Base-by-base conservation (phyloP, 352 stramenopile species). In the Poterioochromonas sp. region DNA sequence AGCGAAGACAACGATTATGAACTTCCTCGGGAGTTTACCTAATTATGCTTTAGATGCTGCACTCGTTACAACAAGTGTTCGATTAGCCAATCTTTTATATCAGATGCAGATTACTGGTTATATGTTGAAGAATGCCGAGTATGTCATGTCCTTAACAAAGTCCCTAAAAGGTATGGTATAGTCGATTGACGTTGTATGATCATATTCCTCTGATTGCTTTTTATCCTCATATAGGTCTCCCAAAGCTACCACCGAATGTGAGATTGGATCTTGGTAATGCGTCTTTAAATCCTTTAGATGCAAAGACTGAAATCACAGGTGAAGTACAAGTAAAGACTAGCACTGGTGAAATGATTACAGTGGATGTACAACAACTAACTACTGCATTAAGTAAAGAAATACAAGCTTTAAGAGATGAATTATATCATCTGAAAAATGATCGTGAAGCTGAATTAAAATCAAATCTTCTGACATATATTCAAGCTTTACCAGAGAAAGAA, bases 391-490 rank as follows among this genome's bases (percentile, higher is more conserved):
- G 39, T 18, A 12, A 44, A 22, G 62, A 71, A 71, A 29, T 71
- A 29, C 26, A 65, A 39, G 54, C 5, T 12, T 22, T 65, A 29
- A 11, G 62, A 3, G 26, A 40, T 22, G 62, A 71, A 44, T 29
- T 71, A 22, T 11, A 11, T 5, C 2, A 5, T 15, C 39, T 71
- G 39, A 41, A 44, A 71, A 29, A 41, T 44, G 29, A 41, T 43
- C 62, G 62, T 43, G 62, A 71, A 29, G 41, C 11, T 71, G 62
- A 71, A 47, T 29, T 71, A 69, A 86, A 74, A 82, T 39, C 37
- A 84, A 92, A 88, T 40, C 84, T 96, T 39, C 80, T 96, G 0
- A 81, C 90, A 0, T 92, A 95, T 81, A 95, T 96, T 81, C 71
- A 86, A 22, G 87, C 86, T 18, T 79, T 95, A 1, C 83, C 86